Evolutionary conservation across 768 basidiomycete species (phyloP).

Genomic region (Tricholoma flavovirens): DNA sequence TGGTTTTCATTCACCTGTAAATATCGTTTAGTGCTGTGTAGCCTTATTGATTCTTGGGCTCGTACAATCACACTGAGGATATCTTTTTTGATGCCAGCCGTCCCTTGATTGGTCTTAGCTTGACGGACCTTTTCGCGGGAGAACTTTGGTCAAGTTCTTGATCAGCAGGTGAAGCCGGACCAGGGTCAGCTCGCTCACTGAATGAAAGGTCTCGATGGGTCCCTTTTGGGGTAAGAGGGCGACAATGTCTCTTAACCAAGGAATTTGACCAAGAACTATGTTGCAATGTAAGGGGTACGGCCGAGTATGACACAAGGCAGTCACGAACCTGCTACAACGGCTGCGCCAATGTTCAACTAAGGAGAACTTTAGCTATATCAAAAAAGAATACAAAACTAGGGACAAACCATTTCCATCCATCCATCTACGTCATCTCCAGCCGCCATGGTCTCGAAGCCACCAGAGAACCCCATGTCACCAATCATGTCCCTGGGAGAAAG

Average conservation of each 20-base stretch:
- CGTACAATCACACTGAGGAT: conserved; percentile 20
- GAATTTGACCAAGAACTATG: conserved; percentile 19
- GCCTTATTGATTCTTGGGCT: not conserved
- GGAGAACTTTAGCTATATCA: not conserved
- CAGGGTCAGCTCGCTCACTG: not conserved
- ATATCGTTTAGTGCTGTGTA: not conserved
- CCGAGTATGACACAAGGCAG: not conserved
- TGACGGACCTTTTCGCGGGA: conserved; percentile 12
- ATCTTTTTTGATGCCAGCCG: conserved; percentile 6
- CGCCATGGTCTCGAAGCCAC: conserved; percentile 20
- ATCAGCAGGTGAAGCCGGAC: not conserved
- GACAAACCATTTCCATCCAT: conserved; percentile 19
- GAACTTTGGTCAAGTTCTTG: conserved; percentile 12
- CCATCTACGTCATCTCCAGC: conserved; percentile 18
- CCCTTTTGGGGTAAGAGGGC: conserved; percentile 14
- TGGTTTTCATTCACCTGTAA: conserved; percentile 13
- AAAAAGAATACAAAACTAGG: not conserved
- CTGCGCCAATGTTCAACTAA: conserved; percentile 16
- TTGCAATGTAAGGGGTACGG: not conserved
- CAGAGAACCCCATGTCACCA: conserved; percentile 23
- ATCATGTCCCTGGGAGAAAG: conserved; percentile 17
- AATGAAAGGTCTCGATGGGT: conserved; percentile 16
- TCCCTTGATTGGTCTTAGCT: conserved; percentile 6
- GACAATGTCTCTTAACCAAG: conserved; percentile 17
- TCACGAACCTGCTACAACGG: conserved; percentile 14